These are phyloP conservation scores for Suillus ampliporus DNA, from an alignment of 768 basidiomycete species.

Conservation along the genomic window DNA sequence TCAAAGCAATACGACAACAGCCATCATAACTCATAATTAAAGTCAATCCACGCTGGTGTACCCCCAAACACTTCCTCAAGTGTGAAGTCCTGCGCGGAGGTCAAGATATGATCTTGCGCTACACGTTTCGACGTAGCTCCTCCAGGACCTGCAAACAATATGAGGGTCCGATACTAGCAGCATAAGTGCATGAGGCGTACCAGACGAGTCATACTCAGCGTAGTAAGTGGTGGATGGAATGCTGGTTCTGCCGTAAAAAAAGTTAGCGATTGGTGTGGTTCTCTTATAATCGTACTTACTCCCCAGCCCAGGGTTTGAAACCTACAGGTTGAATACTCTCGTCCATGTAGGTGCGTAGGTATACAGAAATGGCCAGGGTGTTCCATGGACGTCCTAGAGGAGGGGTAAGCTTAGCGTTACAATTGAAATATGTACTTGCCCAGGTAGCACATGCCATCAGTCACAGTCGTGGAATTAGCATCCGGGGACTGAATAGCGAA, in stretches of 20 bases:
- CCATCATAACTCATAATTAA: constrained; percentile 45
- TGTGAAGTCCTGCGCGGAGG: constrained; percentile 47
- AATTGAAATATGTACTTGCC: constrained; percentile 35
- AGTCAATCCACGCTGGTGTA: constrained; percentile 61
- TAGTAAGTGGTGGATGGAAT: constrained; percentile 63
- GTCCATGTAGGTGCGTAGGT: constrained; percentile 62
- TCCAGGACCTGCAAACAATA: constrained; percentile 48
- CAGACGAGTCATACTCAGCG: constrained; percentile 59
- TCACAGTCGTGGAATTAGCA: constrained; percentile 54
- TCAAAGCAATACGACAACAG: neutral
- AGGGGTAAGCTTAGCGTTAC: neutral
- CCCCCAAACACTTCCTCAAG: constrained; percentile 56
- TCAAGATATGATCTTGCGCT: constrained; percentile 53
- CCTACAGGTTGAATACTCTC: constrained; percentile 55
- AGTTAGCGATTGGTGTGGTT: neutral
- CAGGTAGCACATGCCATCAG: constrained; percentile 53
- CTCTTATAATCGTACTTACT: neutral
- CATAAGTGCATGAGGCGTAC: constrained; percentile 30
- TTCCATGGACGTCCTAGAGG: constrained; percentile 62
- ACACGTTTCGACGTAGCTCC: constrained; percentile 51
- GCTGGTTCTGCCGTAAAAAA: constrained; percentile 41
- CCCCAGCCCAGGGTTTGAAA: constrained; percentile 53
- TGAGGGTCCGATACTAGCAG: neutral
- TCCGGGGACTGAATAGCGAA: constrained; percentile 54
- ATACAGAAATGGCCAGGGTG: constrained; percentile 59